A percentile compares a stretch with the other conserved stretches of the same genome.
Evolutionary conservation across 2,329 filamentous ascomycete species (phyloP).

Genomic region (Fusarium sp.): DNA sequence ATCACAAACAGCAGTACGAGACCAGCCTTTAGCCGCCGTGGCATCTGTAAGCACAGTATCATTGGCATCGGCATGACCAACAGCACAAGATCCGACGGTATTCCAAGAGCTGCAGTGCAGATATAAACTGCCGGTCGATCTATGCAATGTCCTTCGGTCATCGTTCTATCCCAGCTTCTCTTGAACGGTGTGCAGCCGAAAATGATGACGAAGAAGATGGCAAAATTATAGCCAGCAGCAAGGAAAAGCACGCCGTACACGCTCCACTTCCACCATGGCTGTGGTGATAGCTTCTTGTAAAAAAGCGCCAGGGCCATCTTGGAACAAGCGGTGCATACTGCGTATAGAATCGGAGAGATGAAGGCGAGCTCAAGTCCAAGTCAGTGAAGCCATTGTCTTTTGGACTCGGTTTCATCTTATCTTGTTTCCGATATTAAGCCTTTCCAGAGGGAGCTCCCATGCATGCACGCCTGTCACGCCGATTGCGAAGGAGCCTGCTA

Average conservation of each 20-base stretch:
- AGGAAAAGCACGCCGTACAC: conserved; percentile 46
- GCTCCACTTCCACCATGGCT: conserved; percentile 46
- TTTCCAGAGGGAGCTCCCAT: conserved; percentile 45
- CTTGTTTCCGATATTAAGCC: conserved; percentile 27
- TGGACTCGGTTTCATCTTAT: not conserved
- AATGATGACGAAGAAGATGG: conserved; percentile 48
- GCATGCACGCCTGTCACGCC: conserved; percentile 42
- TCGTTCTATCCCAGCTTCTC: conserved; percentile 44
- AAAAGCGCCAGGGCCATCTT: conserved; percentile 53
- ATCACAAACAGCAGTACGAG: conserved; percentile 56
- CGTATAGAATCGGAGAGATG: conserved; percentile 36
- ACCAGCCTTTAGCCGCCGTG: conserved; percentile 56
- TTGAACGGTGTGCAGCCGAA: conserved; percentile 52
- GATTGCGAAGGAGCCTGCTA: conserved; percentile 22
- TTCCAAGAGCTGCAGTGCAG: conserved; percentile 55
- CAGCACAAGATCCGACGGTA: conserved; percentile 57
- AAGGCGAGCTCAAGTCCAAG: conserved; percentile 33
- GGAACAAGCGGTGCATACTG: conserved; percentile 45
- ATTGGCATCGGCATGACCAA: conserved; percentile 58
- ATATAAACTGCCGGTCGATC: conserved; percentile 42
- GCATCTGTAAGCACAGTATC: conserved; percentile 56
- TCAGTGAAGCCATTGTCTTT: not conserved
- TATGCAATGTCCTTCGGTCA: conserved; percentile 52
- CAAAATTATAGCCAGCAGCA: conserved; percentile 46
- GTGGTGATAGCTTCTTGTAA: conserved; percentile 50